These are phyloP conservation scores for Pythium scleroteichum DNA, from an alignment of 352 stramenopile genomes.

Conservation along the genomic window DNA sequence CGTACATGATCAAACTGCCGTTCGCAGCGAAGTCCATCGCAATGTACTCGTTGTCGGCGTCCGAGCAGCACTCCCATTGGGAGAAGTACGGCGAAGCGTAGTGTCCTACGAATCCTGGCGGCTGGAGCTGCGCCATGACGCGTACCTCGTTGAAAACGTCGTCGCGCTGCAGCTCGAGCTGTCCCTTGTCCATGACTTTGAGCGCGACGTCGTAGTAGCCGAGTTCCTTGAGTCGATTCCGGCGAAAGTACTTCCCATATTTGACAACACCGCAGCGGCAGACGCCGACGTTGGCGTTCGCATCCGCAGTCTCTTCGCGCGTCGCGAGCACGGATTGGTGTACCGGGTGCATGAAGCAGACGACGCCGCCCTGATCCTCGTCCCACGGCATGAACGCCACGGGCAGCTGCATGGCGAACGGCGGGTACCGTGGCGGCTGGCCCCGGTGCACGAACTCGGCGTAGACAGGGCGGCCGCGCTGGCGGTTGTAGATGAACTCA, in stretches of 20 bases:
- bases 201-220: slow-evolving; percentile 62
- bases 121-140: slow-evolving; percentile 77
- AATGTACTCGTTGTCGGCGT: slow-evolving; percentile 78
- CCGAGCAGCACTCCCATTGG: slow-evolving; percentile 72
- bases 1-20: slow-evolving; percentile 66
- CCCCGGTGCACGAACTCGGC: slow-evolving; percentile 55
- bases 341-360: slow-evolving; percentile 63
- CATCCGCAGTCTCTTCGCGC: slow-evolving; percentile 45
- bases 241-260: slow-evolving; percentile 73
- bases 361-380: slow-evolving; percentile 56
- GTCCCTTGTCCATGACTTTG: slow-evolving; percentile 74
- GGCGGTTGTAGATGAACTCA: slow-evolving; percentile 73
- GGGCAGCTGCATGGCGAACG: slow-evolving; percentile 67
- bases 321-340: slow-evolving; percentile 42
- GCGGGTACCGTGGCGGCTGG: slow-evolving; percentile 69
- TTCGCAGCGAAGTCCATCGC: slow-evolving; percentile 76
- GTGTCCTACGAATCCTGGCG: slow-evolving; percentile 51
- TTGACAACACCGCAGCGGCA: slow-evolving; percentile 79
- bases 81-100: slow-evolving; percentile 67
- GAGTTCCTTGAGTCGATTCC: slow-evolving; percentile 30
- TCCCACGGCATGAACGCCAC: slow-evolving; percentile 72
- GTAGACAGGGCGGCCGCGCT: slow-evolving; percentile 63
- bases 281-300: slow-evolving; percentile 53
- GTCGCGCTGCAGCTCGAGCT: slow-evolving; percentile 70
- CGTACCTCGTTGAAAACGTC: slow-evolving; percentile 80